phyloP scores from a whole-genome alignment of 2,329 filamentous ascomycete genomes.

The Stemphylium vesicarium region DNA sequence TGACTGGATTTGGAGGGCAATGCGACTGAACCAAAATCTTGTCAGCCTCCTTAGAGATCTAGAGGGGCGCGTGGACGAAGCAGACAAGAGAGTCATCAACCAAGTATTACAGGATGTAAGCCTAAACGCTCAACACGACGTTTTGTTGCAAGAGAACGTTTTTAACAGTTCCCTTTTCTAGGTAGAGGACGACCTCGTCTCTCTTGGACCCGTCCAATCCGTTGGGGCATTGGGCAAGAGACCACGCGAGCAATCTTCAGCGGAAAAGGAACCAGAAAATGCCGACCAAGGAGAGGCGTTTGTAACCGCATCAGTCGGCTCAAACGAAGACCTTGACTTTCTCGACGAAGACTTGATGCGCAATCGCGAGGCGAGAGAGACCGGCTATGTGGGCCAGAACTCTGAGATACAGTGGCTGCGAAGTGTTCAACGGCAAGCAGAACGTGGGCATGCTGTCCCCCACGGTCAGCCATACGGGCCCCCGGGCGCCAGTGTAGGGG shows the following conservation, averaged over 20 bases:
- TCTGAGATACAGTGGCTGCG: slow-evolving; percentile 46
- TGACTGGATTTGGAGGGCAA: slow-evolving; percentile 20
- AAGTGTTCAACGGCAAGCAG: slow-evolving; percentile 34
- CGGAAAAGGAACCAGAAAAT: not conserved
- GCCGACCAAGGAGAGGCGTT: slow-evolving; percentile 25
- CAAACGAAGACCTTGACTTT: slow-evolving; percentile 39
- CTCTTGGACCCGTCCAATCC: not conserved
- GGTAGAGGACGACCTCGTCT: slow-evolving; percentile 29
- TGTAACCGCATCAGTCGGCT: slow-evolving; percentile 32
- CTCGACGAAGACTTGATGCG: slow-evolving; percentile 41
- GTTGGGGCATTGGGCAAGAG: slow-evolving; percentile 23
- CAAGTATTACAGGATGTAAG: slow-evolving; percentile 28
- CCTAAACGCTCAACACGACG: not conserved
- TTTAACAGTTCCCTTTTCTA: slow-evolving; percentile 1
- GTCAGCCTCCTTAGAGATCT: slow-evolving; percentile 26
- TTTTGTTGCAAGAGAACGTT: not conserved
- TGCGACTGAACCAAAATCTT: slow-evolving; percentile 27
- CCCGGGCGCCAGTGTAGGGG: slow-evolving; percentile 19
- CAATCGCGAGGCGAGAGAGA: slow-evolving; percentile 35
- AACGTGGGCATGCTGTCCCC: slow-evolving; percentile 12
- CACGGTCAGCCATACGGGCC: slow-evolving; percentile 26
- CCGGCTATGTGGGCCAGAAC: slow-evolving; percentile 43
- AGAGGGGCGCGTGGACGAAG: slow-evolving; percentile 16
- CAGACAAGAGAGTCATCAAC: slow-evolving; percentile 25
- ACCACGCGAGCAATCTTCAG: slow-evolving; percentile 4